Base-by-base conservation (phyloP, 2,329 filamentous ascomycete species). In the Aspergillus carbonarius region DNA sequence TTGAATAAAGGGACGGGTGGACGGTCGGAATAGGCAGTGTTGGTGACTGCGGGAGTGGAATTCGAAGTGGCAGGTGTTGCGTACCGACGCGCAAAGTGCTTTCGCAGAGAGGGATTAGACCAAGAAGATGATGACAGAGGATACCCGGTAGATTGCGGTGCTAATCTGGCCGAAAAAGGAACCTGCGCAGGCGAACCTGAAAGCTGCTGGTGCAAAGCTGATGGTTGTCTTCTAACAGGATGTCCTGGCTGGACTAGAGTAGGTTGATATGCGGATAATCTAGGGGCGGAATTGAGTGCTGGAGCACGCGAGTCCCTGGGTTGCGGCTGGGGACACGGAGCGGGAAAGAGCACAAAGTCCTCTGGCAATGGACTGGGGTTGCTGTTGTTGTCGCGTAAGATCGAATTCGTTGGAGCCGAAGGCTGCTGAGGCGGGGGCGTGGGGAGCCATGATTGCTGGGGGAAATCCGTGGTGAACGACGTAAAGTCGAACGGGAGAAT, bases 391-490 rank as follows among this genome's bases (percentile, higher is more conserved):
- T 63, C 68, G 57, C 63, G 68, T 57, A 57, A 59, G 64, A 67
- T 72, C 68, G 64, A 63, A 69, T 67, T 67, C 65, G 44, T 37
- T 54, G 71, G 68, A 74, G 76, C 75, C 76, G 67, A 70, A 64
- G 76, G 76, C 76, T 76, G 75, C 64, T 68, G 65, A 56, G 69
- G 71, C 67, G 74, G 76, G 72, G 75, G 75, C 72, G 76, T 70
- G 70, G 76, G 71, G 74, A 74, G 78, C 78, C 78, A 80, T 80
- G 70, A 23, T 78, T 77, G 72, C 75, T 77, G 76, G 65, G 70
- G 70, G 68, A 73, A 70, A 79, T 80, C 77, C 78, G 78, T 80
- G 73, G 68, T 78, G 78, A 78, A 79, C 74, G 78, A 78, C 75
- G 71, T 72, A 52, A 73, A 57, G 76, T 78, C 75, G 75, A 74